Evolutionary conservation across 331 rosid species (phyloP).

Genomic region (Spiraea crenata): DNA sequence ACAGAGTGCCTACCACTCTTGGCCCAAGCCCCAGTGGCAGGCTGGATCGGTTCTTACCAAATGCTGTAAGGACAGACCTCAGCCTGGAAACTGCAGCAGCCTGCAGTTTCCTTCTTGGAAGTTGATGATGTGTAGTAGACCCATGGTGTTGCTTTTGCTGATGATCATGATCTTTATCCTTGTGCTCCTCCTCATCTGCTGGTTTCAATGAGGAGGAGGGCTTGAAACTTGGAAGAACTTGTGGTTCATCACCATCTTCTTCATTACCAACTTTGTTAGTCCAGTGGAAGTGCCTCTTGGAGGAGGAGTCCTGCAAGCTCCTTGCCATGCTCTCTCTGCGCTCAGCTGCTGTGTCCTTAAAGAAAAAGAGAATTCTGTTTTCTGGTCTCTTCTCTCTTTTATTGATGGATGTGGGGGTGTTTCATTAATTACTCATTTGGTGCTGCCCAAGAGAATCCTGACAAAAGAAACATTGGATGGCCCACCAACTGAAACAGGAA

Average conservation of each 20-base stretch:
- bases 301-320: slow-evolving; percentile 59
- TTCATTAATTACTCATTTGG: slow-evolving; percentile 36
- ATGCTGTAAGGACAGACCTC: slow-evolving; percentile 61
- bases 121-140: slow-evolving; percentile 23
- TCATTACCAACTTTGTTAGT: slow-evolving; percentile 73
- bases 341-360: slow-evolving; percentile 8
- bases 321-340: slow-evolving; percentile 41
- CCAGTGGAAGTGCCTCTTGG: slow-evolving; percentile 92
- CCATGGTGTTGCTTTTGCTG: neutral
- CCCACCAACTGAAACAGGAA: slow-evolving; percentile 74
- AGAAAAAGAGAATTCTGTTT: slow-evolving; percentile 28
- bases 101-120: slow-evolving; percentile 54
- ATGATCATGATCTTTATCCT: slow-evolving; percentile 20
- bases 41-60: slow-evolving; percentile 58
- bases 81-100: slow-evolving; percentile 62
- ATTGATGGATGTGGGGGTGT: slow-evolving; percentile 39
- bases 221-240: slow-evolving; percentile 32
- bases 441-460: slow-evolving; percentile 74
- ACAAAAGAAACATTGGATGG: slow-evolving; percentile 74
- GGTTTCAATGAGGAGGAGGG: slow-evolving; percentile 44
- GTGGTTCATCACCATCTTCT: slow-evolving; percentile 34
- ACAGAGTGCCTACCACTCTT: slow-evolving; percentile 79
- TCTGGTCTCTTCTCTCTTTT: slow-evolving; percentile 33
- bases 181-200: slow-evolving; percentile 24
- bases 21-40: slow-evolving; percentile 58